Percentiles rank a stretch among this genome's conserved stretches.
Conservation (phyloP, 2,329 filamentous ascomycete species). For the Ceratocystis cacaofunesta region DNA sequence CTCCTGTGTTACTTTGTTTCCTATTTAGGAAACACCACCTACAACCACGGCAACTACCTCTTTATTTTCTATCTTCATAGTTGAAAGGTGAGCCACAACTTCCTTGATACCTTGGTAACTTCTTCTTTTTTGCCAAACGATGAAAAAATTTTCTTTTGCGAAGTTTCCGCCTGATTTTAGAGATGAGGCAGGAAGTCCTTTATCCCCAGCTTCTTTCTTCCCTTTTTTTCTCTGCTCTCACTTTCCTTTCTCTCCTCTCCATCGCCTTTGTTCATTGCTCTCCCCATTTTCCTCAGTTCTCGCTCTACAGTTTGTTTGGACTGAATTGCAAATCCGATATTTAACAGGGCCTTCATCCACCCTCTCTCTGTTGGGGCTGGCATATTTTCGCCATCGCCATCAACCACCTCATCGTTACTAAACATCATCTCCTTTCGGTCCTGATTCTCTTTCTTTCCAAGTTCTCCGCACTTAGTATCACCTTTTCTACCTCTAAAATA, state of each 20-base stretch:
- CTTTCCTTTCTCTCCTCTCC: not conserved
- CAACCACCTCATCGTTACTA: not conserved
- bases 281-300: not conserved
- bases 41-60: not conserved
- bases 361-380: not conserved
- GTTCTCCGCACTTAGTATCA: not conserved
- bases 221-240: too few relatives aligned
- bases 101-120: not conserved
- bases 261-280: not conserved
- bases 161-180: not conserved
- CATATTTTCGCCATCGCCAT: not conserved
- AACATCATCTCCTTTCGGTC: not conserved
- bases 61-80: not conserved
- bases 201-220: not conserved
- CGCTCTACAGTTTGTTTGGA: not conserved
- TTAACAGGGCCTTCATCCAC: not conserved
- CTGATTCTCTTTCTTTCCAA: not conserved
- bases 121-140: not conserved
- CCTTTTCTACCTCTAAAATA: not conserved
- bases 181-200: not conserved
- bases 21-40: not conserved
- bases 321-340: not conserved
- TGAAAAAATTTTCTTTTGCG: not conserved
- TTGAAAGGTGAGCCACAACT: conserved; percentile 3
- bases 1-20: not conserved